Base-by-base conservation (phyloP, 495 filamentous ascomycete genomes). In the Neurospora intermedia region DNA sequence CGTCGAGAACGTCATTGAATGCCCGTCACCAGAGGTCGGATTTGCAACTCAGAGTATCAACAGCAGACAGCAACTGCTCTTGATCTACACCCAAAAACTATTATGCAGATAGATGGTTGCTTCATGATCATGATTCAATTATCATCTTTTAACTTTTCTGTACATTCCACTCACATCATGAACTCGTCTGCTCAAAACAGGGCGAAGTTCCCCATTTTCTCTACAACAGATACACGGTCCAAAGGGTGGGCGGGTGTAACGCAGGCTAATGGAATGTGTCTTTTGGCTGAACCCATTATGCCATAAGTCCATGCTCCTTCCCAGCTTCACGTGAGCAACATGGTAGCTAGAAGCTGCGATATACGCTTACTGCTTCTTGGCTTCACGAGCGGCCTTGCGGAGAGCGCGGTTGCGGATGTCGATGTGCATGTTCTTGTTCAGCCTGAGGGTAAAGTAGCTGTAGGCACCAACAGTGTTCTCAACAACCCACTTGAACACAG, bases 391-490 rank as follows among this genome's bases (percentile, higher is more conserved):
- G 59, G 89, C 90, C 89, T 98, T 98, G 81, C 87, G 92, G 83
- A 98, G 82, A 71, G 95, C 96, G 74, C 95, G 89, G 82, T 88
- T 92, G 78, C 96, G 88, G 74, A 99, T 97, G 72, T 87, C 87
- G 81, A 91, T 87, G 82, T 99, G 94, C 90, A 97, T 92, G 66
- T 84, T 87, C 81, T 84, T 84, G 84, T 97, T 98, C 79, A 88
- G 82, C 69, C 81, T 82, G 69, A 95, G 82, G 10, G 91, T 87
- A 48, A 90, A 77, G 69, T 79, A 78, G 81, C 88, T 89, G 80
- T 89, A 90, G 42, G 88, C 82, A 6, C 93, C 94, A 66, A 91
- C 81, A 6, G 94, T 87, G 48, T 84, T 91, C 76, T 90, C 89
- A 71, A 98, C 76, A 46, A 86, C 89, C 91, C 92, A 99, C 77